Conservation (phyloP, 2,329 filamentous ascomycete species). For the Apiospora koreana region DNA sequence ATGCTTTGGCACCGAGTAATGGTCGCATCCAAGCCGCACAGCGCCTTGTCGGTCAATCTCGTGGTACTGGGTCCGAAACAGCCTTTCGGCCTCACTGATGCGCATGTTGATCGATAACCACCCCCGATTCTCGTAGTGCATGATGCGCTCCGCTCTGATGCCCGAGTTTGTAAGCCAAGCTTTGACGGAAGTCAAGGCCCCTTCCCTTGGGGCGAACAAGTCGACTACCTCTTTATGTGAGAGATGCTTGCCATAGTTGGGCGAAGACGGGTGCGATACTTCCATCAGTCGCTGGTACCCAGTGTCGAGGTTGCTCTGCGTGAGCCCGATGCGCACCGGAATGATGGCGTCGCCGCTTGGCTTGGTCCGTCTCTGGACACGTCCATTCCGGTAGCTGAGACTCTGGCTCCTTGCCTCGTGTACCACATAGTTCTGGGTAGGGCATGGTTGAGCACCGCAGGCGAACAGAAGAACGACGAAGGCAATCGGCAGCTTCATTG, state of each 20-base stretch:
- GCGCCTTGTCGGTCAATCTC: constrained; percentile 5
- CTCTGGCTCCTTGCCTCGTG: neutral
- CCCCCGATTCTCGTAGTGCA: neutral
- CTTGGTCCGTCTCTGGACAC: neutral
- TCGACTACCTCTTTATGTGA: constrained; percentile 9
- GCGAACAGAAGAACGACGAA: neutral
- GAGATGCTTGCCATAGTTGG: constrained; percentile 14
- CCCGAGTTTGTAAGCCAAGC: constrained; percentile 12
- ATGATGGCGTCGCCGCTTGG: neutral
- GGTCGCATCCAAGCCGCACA: neutral
- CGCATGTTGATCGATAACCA: constrained; percentile 9
- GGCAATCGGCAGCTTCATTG: neutral
- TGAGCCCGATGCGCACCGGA: constrained; percentile 11
- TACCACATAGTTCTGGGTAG: neutral
- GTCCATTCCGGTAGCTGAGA: neutral
- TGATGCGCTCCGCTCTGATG: neutral
- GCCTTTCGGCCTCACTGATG: constrained; percentile 11
- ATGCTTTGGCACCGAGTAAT: constrained; percentile 9
- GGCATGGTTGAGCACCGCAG: neutral
- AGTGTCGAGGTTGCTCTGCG: constrained; percentile 11
- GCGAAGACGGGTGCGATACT: neutral
- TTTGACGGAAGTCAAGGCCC: constrained; percentile 9
- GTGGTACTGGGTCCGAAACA: constrained; percentile 14
- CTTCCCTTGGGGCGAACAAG: constrained; percentile 13
- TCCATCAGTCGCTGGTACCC: constrained; percentile 11